These are phyloP conservation scores for Wickerhamiella allomyrinae DNA, from an alignment of 805 yeast species.

Conservation along the genomic window DNA sequence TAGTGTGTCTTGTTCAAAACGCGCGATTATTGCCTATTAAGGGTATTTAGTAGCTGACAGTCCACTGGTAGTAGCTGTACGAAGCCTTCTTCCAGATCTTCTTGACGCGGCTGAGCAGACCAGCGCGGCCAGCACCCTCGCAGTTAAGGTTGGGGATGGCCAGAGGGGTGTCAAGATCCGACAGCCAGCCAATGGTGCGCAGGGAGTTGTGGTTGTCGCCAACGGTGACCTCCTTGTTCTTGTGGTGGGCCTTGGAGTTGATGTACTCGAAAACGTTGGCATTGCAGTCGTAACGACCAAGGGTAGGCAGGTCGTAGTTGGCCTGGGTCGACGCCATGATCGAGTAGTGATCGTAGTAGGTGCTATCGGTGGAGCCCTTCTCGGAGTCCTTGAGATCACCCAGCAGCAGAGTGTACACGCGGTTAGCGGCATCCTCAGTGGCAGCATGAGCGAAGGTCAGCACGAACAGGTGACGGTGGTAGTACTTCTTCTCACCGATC, in stretches of 20 bases:
- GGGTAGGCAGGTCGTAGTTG: constrained; percentile 36
- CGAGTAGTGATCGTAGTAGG: constrained; percentile 40
- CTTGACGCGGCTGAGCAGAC: constrained; percentile 16
- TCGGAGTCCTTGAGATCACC: constrained; percentile 34
- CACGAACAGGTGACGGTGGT: constrained; percentile 35
- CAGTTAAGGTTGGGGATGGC: constrained; percentile 22
- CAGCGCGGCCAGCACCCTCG: constrained; percentile 22
- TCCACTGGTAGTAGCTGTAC: constrained; percentile 19
- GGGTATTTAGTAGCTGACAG: constrained; percentile 14
- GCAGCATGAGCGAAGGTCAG: constrained; percentile 40
- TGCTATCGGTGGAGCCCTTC: constrained; percentile 33
- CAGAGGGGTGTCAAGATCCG: constrained; percentile 12
- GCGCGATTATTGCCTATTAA: constrained; percentile 2
- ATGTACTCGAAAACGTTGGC: constrained; percentile 35
- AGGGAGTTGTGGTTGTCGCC: constrained; percentile 18
- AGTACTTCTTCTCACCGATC: constrained; percentile 24
- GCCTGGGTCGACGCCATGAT: constrained; percentile 36
- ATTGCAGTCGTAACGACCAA: constrained; percentile 38
- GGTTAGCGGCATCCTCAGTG: constrained; percentile 31
- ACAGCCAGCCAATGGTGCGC: constrained; percentile 16
- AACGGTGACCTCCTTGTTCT: constrained; percentile 11
- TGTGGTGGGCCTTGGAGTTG: constrained; percentile 23
- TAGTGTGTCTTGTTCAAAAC: background rate
- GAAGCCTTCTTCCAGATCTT: constrained; percentile 21
- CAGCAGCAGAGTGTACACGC: constrained; percentile 32